A percentile compares a stretch with the other conserved stretches of the same genome.
Evolutionary conservation across 352 stramenopile genomes (phyloP).

Genomic region (Thalassiosira pacifica): DNA sequence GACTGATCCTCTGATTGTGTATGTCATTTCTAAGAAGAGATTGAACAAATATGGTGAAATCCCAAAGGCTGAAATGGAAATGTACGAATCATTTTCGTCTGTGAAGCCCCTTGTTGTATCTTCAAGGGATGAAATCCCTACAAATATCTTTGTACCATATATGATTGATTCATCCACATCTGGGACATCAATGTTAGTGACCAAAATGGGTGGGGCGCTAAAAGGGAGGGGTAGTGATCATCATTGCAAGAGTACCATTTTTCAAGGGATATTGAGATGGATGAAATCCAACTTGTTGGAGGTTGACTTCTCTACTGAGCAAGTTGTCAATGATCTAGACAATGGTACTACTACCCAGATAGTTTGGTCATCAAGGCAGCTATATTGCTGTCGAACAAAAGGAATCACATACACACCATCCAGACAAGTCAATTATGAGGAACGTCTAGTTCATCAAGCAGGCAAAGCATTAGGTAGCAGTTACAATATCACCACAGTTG

Average conservation of each 20-base stretch:
- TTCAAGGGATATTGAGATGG: slow-evolving; percentile 33
- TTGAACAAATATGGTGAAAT: too few species aligned
- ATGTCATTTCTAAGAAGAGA: not conserved
- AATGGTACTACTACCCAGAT: slow-evolving; percentile 5
- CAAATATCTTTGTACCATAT: slow-evolving; percentile 14
- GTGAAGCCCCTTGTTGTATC: slow-evolving; percentile 29
- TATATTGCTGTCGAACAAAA: not conserved
- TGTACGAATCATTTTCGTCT: slow-evolving; percentile 24
- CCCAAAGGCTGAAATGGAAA: slow-evolving; percentile 11
- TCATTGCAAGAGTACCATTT: slow-evolving; percentile 52
- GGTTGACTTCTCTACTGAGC: not conserved
- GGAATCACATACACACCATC: slow-evolving; percentile 20
- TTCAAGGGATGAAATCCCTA: not conserved
- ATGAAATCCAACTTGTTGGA: slow-evolving; percentile 31
- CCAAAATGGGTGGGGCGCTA: slow-evolving; percentile 9
- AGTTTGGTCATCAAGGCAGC: slow-evolving; percentile 1
- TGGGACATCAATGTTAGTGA: slow-evolving; percentile 39
- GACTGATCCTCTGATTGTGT: slow-evolving; percentile 43
- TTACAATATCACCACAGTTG: slow-evolving; percentile 31
- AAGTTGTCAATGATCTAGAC: too few species aligned
- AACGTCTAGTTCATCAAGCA: not conserved
- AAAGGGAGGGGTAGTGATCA: slow-evolving; percentile 36
- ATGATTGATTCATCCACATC: slow-evolving; percentile 32
- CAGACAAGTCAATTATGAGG: not conserved
- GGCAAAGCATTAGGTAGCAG: not conserved